Conservation (phyloP, 371 early-diverging fungal genomes). For the Smittium mucronatum region DNA sequence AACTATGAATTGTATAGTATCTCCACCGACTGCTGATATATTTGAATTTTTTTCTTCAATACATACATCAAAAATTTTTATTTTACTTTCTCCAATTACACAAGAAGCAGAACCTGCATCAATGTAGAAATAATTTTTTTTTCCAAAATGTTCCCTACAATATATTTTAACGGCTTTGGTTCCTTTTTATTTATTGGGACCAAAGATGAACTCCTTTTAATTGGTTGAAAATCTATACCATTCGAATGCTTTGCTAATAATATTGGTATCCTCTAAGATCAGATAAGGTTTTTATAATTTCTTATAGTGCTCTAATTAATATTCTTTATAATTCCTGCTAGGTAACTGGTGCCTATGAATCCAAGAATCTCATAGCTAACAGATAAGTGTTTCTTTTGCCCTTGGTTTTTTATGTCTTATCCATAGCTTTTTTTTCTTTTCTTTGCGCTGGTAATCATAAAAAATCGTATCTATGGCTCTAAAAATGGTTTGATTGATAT, state of each 20-base stretch:
- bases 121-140: not conserved
- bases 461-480: not conserved
- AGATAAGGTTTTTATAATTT: not conserved
- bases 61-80: not conserved
- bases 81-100: not conserved
- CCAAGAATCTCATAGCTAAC: not conserved
- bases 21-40: not conserved
- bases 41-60: not conserved
- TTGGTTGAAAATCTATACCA: not conserved
- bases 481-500: not conserved
- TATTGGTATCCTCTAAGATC: not conserved
- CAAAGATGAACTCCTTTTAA: too few species aligned
- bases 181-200: not conserved
- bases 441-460: not conserved
- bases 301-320: not conserved
- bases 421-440: not conserved
- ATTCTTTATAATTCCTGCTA: not conserved
- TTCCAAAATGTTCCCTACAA: not conserved
- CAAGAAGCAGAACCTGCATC: not conserved
- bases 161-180: not conserved
- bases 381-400: not conserved
- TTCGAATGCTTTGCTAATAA: not conserved
- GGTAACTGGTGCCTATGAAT: not conserved
- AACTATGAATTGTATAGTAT: not conserved
- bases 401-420: not conserved